Conservation (phyloP, 768 basidiomycete genomes). For the Russula sp. region DNA sequence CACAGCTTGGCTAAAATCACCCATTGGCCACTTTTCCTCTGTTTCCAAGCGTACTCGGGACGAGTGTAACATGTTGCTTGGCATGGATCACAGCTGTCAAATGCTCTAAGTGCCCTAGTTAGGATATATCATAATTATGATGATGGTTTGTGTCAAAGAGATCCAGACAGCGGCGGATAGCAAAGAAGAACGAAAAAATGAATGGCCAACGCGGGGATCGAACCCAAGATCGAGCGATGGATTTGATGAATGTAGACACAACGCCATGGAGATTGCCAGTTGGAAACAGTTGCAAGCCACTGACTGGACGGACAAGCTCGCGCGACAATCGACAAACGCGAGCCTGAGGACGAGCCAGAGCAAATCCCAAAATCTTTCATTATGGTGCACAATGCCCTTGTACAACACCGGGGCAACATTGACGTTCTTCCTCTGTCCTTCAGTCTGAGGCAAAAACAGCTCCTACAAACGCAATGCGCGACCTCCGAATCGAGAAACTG, state of each 20-base stretch:
- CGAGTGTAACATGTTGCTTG: too few species aligned
- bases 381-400: neutral
- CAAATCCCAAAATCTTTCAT: neutral
- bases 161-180: too few species aligned
- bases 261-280: neutral
- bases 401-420: neutral
- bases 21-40: too few species aligned
- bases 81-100: neutral
- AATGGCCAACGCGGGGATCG: conserved; percentile 29
- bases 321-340: neutral
- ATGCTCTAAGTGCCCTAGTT: too few species aligned
- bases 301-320: neutral
- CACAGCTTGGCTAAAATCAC: too few species aligned
- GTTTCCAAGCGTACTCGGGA: too few species aligned
- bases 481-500: conserved; percentile 12
- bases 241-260: neutral
- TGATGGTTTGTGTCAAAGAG: too few species aligned
- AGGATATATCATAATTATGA: neutral
- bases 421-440: neutral
- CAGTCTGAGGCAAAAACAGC: conserved; percentile 86
- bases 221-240: conserved; percentile 24
- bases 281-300: neutral
- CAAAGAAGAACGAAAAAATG: neutral
- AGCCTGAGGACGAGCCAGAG: neutral
- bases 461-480: conserved; percentile 63